These are phyloP conservation scores for Myxozyma melibiosi DNA, from an alignment of 805 yeast species.

Conservation along the genomic window DNA sequence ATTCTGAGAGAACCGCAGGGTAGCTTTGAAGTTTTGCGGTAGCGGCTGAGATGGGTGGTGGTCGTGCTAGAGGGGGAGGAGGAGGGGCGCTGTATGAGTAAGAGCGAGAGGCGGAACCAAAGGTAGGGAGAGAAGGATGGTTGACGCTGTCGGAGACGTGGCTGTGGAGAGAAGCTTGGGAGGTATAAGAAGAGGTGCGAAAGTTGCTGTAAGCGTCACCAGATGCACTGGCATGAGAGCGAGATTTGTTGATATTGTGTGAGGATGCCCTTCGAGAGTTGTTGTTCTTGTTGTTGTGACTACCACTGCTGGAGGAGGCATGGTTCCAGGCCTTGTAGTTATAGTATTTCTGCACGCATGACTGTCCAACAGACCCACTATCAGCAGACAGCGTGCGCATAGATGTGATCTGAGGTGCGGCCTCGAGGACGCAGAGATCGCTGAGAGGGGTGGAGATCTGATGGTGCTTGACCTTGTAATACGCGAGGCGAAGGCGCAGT, in stretches of 20 bases:
- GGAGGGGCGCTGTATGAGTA: not conserved
- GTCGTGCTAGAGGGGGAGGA: not conserved
- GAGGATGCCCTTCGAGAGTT: too few species aligned
- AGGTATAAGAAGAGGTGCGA: too few species aligned
- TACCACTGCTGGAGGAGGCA: not conserved
- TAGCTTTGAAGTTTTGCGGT: constrained; percentile 6
- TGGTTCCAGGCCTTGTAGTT: too few species aligned
- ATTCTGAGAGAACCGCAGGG: constrained; percentile 25
- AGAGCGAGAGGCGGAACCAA: not conserved
- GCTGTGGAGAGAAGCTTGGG: too few species aligned
- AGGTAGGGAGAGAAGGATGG: not conserved
- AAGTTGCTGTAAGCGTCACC: too few species aligned
- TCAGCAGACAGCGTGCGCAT: not conserved
- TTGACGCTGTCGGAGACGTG: not conserved
- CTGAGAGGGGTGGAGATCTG: constrained; percentile 39
- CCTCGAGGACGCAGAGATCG: constrained; percentile 16
- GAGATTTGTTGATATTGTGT: too few species aligned
- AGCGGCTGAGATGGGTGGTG: constrained; percentile 7
- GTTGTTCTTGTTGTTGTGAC: not conserved
- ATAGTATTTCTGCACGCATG: too few species aligned
- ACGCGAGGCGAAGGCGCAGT: constrained; percentile 41
- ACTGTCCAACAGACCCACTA: too few species aligned
- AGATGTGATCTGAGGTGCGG: not conserved
- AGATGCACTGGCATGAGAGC: too few species aligned
- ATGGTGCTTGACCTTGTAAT: constrained; percentile 42